phyloP scores from a whole-genome alignment of 495 filamentous ascomycete genomes.

The Sabuloglossum arenarium region DNA sequence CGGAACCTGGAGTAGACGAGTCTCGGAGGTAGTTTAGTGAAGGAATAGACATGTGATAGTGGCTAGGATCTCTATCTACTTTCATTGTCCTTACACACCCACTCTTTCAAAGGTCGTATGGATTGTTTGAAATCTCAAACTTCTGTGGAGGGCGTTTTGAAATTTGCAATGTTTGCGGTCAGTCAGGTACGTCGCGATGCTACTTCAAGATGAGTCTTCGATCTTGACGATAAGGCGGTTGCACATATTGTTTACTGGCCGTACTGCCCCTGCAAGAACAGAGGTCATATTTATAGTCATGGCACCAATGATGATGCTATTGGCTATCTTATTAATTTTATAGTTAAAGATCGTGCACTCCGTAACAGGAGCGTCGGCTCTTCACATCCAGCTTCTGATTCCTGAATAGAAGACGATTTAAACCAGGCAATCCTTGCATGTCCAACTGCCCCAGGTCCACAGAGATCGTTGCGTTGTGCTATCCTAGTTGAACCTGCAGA shows the following conservation, averaged over 20 bases:
- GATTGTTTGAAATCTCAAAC: neutral
- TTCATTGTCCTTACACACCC: neutral
- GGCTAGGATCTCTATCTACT: neutral
- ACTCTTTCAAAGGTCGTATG: neutral
- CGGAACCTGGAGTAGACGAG: neutral
- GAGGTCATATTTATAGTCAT: neutral
- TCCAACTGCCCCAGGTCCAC: neutral
- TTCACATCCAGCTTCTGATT: neutral
- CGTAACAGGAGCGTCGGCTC: neutral
- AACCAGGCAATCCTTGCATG: neutral
- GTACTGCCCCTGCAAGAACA: neutral
- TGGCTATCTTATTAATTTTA: slow-evolving; percentile 2
- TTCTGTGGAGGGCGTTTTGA: neutral
- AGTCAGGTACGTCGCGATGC: neutral
- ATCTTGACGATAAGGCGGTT: neutral
- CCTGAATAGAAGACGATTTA: neutral
- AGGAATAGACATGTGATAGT: neutral
- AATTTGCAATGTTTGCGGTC: neutral
- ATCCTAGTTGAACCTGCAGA: no score
- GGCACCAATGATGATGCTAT: slow-evolving; percentile 1
- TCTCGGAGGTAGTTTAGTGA: neutral
- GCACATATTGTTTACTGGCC: neutral
- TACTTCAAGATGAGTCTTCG: neutral
- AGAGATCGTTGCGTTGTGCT: neutral
- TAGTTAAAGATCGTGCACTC: neutral